A percentile compares a stretch with the other conserved stretches of the same genome.
These are phyloP conservation scores for Postia placenta DNA, from an alignment of 768 basidiomycete species.

Conservation along the genomic window DNA sequence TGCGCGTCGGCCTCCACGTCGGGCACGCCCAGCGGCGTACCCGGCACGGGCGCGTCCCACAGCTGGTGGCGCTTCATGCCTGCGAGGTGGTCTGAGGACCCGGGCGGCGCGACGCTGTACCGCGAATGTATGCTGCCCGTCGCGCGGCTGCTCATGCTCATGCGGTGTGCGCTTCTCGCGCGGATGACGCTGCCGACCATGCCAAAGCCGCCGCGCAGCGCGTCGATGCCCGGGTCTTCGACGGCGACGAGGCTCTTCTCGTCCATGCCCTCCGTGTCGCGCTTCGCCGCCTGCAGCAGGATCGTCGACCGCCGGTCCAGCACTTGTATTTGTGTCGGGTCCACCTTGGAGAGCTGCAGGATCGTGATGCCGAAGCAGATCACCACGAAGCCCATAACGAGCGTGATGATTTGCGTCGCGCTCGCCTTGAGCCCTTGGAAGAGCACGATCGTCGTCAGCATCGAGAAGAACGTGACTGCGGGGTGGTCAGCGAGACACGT, in stretches of 20 bases:
- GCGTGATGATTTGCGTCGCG: slow-evolving; percentile 74
- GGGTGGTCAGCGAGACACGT: not conserved
- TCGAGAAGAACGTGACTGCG: slow-evolving; percentile 77
- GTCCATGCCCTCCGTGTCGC: slow-evolving; percentile 63
- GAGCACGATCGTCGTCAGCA: slow-evolving; percentile 79
- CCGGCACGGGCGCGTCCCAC: slow-evolving; percentile 82
- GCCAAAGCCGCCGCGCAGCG: slow-evolving; percentile 87
- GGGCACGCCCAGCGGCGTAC: slow-evolving; percentile 3
- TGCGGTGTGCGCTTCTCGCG: slow-evolving; percentile 41
- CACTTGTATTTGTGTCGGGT: slow-evolving; percentile 66
- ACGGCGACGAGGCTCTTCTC: slow-evolving; percentile 52
- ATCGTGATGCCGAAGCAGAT: slow-evolving; percentile 92
- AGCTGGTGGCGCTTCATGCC: slow-evolving; percentile 77
- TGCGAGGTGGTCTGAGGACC: slow-evolving; percentile 30
- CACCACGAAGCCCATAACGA: slow-evolving; percentile 88
- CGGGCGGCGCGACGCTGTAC: slow-evolving; percentile 20
- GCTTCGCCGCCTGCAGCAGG: slow-evolving; percentile 78
- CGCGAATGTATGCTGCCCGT: slow-evolving; percentile 16
- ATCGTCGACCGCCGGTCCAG: slow-evolving; percentile 90
- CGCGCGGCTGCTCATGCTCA: slow-evolving; percentile 22
- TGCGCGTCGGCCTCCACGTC: slow-evolving; percentile 35
- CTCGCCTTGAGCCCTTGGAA: slow-evolving; percentile 85
- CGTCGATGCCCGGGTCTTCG: slow-evolving; percentile 92
- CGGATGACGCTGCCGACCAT: slow-evolving; percentile 87
- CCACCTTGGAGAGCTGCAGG: slow-evolving; percentile 93